Base-by-base conservation (phyloP, 345 rosid species). In the Raphanus sativus region DNA sequence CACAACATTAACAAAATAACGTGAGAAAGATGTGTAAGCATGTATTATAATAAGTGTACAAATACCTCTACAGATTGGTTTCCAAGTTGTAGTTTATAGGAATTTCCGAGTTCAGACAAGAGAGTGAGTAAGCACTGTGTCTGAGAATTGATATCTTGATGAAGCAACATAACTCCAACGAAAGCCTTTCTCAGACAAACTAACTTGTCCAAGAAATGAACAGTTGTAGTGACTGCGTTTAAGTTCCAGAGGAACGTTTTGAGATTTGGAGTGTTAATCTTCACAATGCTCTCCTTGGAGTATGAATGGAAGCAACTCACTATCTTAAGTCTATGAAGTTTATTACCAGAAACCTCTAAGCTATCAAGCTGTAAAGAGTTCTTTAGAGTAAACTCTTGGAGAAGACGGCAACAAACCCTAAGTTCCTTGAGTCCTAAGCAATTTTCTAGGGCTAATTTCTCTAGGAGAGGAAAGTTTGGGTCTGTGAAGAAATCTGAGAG, bases 51-150 rank as follows among this genome's bases (percentile, higher is more conserved):
- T 48, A 45, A 45, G 15, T 45, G 11, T 45, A 13, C 15, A 45
- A 11, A 48, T 85, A 91, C 98, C 98, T 87, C 90, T 6, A 91
- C 70, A 42, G 91, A 86, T 25, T 86, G 88, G 78, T 77, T 82
- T 69, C 85, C 86, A 32, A 94, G 87, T 25, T 85, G 85, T 77
- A 91, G 75, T 63, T 72, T 74, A 36, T 67, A 80, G 30, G 80
- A 86, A 77, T 81, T 75, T 7, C 83, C 70, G 26, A 94, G 80
- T 38, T 85, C 88, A 21, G 85, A 82, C 80, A 94, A 80, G 70
- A 94, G 86, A 75, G 78, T 77, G 8, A 83, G 79, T 0, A 87
- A 83, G 60, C 86, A 87, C 7, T 66, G 85, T 63, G 73, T 73
- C 86, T 82, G 83, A 11, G 75, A 80, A n/a, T 77, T 74, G 6